Base-by-base conservation (phyloP, 2,329 filamentous ascomycete genomes). In the Sporothrix euskadiensis region DNA sequence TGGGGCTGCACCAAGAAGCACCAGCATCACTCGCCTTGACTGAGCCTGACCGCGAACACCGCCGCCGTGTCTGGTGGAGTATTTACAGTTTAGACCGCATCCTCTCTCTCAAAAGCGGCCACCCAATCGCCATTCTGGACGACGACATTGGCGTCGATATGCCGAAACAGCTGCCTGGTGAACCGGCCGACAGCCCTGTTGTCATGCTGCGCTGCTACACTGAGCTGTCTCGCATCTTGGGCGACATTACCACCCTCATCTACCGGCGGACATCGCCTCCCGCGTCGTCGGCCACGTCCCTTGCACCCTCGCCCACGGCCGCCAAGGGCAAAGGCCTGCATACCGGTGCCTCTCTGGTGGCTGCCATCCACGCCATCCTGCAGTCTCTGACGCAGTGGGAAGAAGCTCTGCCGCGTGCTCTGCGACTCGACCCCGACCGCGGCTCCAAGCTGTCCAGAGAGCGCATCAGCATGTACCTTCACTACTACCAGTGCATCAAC, bases 401-500 rank as follows among this genome's bases (percentile, higher is more conserved):
- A 26, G 82, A 81, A 8, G 81, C 84, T 32, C 78, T 88, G 3
- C 87, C 87, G 0, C 80, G 82, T 32, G 79, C 81, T 10, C 79
- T 88, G 14, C 83, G 84, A 2, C 84, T 88, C 63, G 83, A 87
- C 75, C 85, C 85, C 19, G 81, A 80, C 1, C 81, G 80, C 3
- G 81, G 80, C 3, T 80, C 85, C 7, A 82, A 82, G 72, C 82
- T 75, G 7, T 76, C 77, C 8, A 73, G 77, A n/a, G 76, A 77
- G 61, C 75, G 74, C 68, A 75, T 77, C 4, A 86, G 85, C 1
- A 85, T 84, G 3, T 84, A 86, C 71, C 78, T 87, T 30, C 86
- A 88, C 75, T 88, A 88, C 75, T 87, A 87, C 74, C 86, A 87
- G 59, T 88, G 87, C 77, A 84, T 88, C 76, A 87, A 88, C 76